Percentiles rank a stretch among this genome's conserved stretches.
Evolutionary conservation across 2,329 filamentous ascomycete species (phyloP).

Genomic region (Aspergillus caelatus): DNA sequence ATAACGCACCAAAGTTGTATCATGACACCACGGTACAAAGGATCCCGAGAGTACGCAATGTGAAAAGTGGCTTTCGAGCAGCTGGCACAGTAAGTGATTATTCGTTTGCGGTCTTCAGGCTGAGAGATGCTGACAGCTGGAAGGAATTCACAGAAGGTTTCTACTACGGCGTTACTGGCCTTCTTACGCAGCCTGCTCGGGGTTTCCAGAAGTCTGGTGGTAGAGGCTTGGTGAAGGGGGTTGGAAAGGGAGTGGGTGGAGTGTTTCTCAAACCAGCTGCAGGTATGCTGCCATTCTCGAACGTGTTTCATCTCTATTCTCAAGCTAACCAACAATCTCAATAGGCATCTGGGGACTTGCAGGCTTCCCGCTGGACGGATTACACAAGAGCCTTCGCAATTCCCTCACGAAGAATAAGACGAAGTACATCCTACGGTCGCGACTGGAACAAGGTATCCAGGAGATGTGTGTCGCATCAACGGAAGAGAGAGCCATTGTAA

Average conservation of each 20-base stretch:
- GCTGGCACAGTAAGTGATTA: conserved; percentile 63
- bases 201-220: conserved; percentile 68
- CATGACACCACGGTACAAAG: conserved; percentile 80
- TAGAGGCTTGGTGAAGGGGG: conserved; percentile 72
- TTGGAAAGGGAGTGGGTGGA: conserved; percentile 82
- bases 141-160: conserved; percentile 74
- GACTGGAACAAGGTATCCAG: conserved; percentile 32
- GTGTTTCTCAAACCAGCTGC: conserved; percentile 80
- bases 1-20: conserved; percentile 83
- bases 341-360: conserved; percentile 33
- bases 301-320: background rate
- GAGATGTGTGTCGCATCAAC: conserved; percentile 26
- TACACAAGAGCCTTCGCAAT: conserved; percentile 33
- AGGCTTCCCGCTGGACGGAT: conserved; percentile 35
- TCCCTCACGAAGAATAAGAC: conserved; percentile 30
- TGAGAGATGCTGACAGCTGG: conserved; percentile 3
- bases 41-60: conserved; percentile 75
- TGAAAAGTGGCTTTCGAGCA: conserved; percentile 74
- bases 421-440: conserved; percentile 29
- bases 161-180: conserved; percentile 78
- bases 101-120: too few relatives aligned
- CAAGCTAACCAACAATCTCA: background rate
- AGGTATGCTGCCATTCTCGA: conserved; percentile 53
- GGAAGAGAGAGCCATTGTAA: conserved; percentile 27
- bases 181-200: conserved; percentile 75